These are phyloP conservation scores for Sclerotiophoma versabilis DNA, from an alignment of 2,329 filamentous ascomycete genomes.

Conservation along the genomic window DNA sequence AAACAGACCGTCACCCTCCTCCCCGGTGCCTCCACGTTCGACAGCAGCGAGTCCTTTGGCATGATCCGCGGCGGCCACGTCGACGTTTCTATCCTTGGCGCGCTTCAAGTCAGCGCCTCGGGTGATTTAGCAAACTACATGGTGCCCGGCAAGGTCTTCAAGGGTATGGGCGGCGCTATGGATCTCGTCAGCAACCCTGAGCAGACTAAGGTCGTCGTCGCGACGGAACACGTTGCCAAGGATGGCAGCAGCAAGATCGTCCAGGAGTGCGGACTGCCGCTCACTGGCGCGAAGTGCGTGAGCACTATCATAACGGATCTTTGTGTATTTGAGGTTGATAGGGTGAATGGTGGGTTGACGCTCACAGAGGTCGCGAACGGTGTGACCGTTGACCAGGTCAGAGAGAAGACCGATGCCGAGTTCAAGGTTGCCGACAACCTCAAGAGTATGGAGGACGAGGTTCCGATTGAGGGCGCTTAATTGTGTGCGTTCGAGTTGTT, in stretches of 20 bases:
- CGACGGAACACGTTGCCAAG: constrained; percentile 94
- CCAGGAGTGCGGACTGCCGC: constrained; percentile 62
- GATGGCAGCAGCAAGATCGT: constrained; percentile 91
- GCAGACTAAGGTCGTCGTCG: constrained; percentile 86
- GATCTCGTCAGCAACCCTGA: constrained; percentile 85
- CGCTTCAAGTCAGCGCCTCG: constrained; percentile 82
- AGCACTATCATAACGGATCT: constrained; percentile 51
- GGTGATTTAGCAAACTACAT: constrained; percentile 93
- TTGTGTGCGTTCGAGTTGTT: background rate
- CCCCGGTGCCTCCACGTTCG: constrained; percentile 80
- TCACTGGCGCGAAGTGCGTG: constrained; percentile 48
- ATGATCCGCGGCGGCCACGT: constrained; percentile 91
- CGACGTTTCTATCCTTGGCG: constrained; percentile 86
- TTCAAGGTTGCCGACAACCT: constrained; percentile 80
- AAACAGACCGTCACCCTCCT: constrained; percentile 91
- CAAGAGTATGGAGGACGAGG: constrained; percentile 70
- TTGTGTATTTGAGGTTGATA: constrained; percentile 69
- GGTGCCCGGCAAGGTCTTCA: constrained; percentile 84
- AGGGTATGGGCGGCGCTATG: constrained; percentile 93
- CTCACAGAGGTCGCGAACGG: constrained; percentile 84
- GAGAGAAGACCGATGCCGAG: constrained; percentile 83
- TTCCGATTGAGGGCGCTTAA: constrained; percentile 6
- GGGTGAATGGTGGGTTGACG: constrained; percentile 69
- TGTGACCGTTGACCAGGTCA: constrained; percentile 85
- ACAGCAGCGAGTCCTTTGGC: constrained; percentile 87